Percentiles rank a stretch among this genome's conserved stretches.
Evolutionary conservation across 2,329 filamentous ascomycete species (phyloP).

Genomic region (Diaporthe vexans): DNA sequence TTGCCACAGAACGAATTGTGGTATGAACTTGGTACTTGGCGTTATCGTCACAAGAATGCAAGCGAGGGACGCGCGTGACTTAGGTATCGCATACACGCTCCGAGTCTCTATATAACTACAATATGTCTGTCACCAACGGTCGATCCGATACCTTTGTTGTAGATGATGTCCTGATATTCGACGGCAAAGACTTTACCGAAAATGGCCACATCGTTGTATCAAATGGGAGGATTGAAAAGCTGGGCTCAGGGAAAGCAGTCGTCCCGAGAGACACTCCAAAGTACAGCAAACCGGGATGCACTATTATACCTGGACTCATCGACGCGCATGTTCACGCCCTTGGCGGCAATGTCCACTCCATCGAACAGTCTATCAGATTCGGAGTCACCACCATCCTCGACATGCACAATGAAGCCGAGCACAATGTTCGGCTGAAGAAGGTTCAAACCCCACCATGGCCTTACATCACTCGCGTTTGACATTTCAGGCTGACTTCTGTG

Average conservation of each 20-base stretch:
- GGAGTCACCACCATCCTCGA: conserved; percentile 10
- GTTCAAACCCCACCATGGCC: background rate
- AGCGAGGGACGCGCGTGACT: no score
- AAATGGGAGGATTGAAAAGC: background rate
- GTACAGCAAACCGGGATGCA: conserved; percentile 11
- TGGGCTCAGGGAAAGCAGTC: background rate
- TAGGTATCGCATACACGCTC: no score
- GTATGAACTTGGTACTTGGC: no score
- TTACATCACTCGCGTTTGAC: background rate
- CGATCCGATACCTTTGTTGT: background rate
- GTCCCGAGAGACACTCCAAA: background rate
- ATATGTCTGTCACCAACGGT: background rate
- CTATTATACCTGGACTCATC: conserved; percentile 3
- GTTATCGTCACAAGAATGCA: background rate
- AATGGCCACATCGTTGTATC: background rate
- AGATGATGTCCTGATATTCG: background rate
- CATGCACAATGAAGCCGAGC: conserved; percentile 7
- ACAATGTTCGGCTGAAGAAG: conserved; percentile 3
- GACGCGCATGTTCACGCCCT: conserved; percentile 20
- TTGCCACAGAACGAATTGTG: background rate
- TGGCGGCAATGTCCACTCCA: background rate
- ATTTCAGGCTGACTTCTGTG: background rate
- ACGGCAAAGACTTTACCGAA: background rate
- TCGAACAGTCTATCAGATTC: conserved; percentile 12
- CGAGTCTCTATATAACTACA: background rate